Conservation (phyloP, 257 asterid genomes). For the Leptodermis oblonga region DNA sequence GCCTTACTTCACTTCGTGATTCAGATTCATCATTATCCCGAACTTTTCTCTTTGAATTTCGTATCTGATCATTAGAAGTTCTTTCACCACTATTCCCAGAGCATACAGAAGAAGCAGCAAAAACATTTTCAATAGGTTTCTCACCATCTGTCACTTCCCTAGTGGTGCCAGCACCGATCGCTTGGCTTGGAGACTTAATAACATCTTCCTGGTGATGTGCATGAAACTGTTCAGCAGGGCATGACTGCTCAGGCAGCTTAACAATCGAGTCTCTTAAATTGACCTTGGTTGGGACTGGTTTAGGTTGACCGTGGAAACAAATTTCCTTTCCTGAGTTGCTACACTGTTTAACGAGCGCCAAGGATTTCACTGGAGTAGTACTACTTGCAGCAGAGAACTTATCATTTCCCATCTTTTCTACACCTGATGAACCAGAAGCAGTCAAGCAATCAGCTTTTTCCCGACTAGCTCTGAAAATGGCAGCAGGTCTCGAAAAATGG, state of each 20-base stretch:
- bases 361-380: conserved; percentile 28
- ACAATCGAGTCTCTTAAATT: conserved; percentile 23
- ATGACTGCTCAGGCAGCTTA: conserved; percentile 29
- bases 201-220: conserved; percentile 31
- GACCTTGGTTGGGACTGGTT: conserved; percentile 15
- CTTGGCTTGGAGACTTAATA: conserved; percentile 19
- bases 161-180: conserved; percentile 18
- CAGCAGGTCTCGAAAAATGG: conserved; percentile 63
- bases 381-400: conserved; percentile 26
- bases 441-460: conserved; percentile 35
- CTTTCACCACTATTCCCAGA: conserved; percentile 77
- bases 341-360: conserved; percentile 21
- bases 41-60: conserved; percentile 54
- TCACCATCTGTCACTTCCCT: conserved; percentile 43
- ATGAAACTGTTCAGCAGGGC: conserved; percentile 31
- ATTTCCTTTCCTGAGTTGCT: conserved; percentile 30
- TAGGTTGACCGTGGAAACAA: conserved; percentile 26
- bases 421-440: conserved; percentile 33
- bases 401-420: conserved; percentile 27
- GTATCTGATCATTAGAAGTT: conserved; percentile 62
- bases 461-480: conserved; percentile 37
- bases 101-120: conserved; percentile 87
- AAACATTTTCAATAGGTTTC: conserved; percentile 48
- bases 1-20: conserved; percentile 73
- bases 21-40: conserved; percentile 64